phyloP scores from a whole-genome alignment of 768 basidiomycete species.

The Phylloporus scabripes region DNA sequence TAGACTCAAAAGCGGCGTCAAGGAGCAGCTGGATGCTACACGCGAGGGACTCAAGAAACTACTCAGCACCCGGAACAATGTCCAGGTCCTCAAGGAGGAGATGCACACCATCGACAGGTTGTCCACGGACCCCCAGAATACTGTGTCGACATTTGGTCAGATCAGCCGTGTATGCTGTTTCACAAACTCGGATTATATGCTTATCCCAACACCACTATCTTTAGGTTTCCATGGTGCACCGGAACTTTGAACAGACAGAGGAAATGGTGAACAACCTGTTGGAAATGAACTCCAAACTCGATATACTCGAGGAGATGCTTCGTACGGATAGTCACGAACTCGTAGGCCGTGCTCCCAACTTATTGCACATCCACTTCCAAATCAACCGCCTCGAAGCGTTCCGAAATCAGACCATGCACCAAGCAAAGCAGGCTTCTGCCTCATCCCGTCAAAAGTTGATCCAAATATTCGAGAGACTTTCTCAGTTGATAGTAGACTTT shows the following conservation, averaged over 20 bases:
- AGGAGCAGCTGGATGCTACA: slow-evolving; percentile 88
- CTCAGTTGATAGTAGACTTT: slow-evolving; percentile 73
- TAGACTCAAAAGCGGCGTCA: slow-evolving; percentile 84
- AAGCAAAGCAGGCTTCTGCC: slow-evolving; percentile 78
- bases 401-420: slow-evolving; percentile 91
- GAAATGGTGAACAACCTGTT: slow-evolving; percentile 92
- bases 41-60: slow-evolving; percentile 82
- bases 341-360: slow-evolving; percentile 81
- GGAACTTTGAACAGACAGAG: slow-evolving; percentile 91
- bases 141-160: slow-evolving; percentile 88
- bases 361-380: slow-evolving; percentile 87
- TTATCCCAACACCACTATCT: not conserved
- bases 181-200: not conserved
- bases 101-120: slow-evolving; percentile 75
- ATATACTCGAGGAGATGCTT: slow-evolving; percentile 73
- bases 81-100: slow-evolving; percentile 80
- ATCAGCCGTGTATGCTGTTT: slow-evolving; percentile 74
- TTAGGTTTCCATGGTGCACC: slow-evolving; percentile 92
- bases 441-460: slow-evolving; percentile 62
- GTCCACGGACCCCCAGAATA: slow-evolving; percentile 68
- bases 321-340: slow-evolving; percentile 68
- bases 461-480: slow-evolving; percentile 82
- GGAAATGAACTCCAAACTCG: slow-evolving; percentile 86
- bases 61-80: slow-evolving; percentile 67
- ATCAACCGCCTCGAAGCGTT: slow-evolving; percentile 91